A percentile compares a stretch with the other conserved stretches of the same genome.
Evolutionary conservation across 495 filamentous ascomycete species (phyloP).

Genomic region (Podospora comata): DNA sequence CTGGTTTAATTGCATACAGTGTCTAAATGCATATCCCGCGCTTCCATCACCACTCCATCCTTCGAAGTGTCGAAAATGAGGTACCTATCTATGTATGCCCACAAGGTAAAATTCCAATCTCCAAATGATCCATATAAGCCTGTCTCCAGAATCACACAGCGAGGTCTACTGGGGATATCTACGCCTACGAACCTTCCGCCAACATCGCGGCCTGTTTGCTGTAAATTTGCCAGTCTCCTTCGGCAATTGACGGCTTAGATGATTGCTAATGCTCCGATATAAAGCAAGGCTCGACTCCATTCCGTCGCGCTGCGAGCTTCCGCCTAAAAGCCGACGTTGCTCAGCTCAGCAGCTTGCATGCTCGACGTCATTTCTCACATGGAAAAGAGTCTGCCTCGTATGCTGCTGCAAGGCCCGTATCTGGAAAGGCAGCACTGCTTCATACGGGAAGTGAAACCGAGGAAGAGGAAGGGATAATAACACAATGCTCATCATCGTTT

Average conservation of each 20-base stretch:
- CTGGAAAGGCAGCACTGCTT: not conserved
- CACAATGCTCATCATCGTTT: not conserved
- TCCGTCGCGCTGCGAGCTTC: not conserved
- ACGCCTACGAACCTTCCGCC: not conserved
- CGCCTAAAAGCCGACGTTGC: not conserved
- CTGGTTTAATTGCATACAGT: not conserved
- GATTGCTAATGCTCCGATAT: too few relatives aligned
- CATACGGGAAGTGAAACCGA: not conserved
- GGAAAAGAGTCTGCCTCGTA: not conserved
- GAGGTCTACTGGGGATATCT: not conserved
- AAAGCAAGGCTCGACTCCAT: too few relatives aligned
- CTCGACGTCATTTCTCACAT: constrained; percentile 7
- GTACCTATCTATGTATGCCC: too few relatives aligned
- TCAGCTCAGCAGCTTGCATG: constrained; percentile 5
- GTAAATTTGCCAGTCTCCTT: not conserved
- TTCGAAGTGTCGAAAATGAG: too few relatives aligned
- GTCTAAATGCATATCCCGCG: not conserved
- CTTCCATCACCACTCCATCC: too few relatives aligned
- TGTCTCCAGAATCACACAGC: not conserved
- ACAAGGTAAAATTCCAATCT: too few relatives aligned
- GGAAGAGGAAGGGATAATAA: not conserved
- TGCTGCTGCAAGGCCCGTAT: not conserved
- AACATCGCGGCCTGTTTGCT: not conserved
- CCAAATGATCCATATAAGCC: too few relatives aligned
- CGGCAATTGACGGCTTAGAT: not conserved